Evolutionary conservation across 345 rosid species (phyloP), one percentile per base, ranked within the genome.

Genomic region (Dimocarpus longan): DNA sequence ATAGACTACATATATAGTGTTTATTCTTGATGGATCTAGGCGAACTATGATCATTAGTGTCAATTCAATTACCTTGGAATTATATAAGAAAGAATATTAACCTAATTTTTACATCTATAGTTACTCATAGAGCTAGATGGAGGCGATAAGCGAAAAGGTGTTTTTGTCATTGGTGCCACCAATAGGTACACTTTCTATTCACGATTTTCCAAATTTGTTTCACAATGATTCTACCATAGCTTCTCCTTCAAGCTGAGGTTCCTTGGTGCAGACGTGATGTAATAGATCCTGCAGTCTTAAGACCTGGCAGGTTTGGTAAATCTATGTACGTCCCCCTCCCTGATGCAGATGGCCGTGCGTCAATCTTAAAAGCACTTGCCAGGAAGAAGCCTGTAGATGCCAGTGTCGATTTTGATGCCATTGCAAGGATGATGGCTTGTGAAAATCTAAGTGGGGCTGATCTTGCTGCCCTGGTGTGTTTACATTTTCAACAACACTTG

Each of bases 141-240:
- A 11, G 92, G 94, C 70, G 98, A 91, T 71, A 83, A 86, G 76
- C 91, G 91, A 28, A 86, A 84, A 48, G 93, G 95, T 81, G 95
- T 96, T 62, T 91, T 85, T 79, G 94, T 94, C 32, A 91, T 96
- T 32, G 98, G 99, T 82, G 99, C 99, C 74, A 96, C 98, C 40
- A 96, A 93, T 77, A 88, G 94, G 94, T 92, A 62, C 26, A 40
- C 32, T 43, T 46, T 50, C 24, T 66, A 4, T 56, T 8, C 11
- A 18, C 52, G 26, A 12, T 60, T 70, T 1, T 57, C 46, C 64
- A 7, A 10, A 1, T 12, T 48, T 62, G 42, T n/a, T 15, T 21
- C 26, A 11, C 26, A 57, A 44, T 1, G 37, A 32, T 32, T 32
- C 37, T 32, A 32, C 15, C 12, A 65, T 60, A 26, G 70, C 59